These are phyloP conservation scores for Naganishia liquefaciens DNA, from an alignment of 1,284 basidiomycete species.

Conservation along the genomic window DNA sequence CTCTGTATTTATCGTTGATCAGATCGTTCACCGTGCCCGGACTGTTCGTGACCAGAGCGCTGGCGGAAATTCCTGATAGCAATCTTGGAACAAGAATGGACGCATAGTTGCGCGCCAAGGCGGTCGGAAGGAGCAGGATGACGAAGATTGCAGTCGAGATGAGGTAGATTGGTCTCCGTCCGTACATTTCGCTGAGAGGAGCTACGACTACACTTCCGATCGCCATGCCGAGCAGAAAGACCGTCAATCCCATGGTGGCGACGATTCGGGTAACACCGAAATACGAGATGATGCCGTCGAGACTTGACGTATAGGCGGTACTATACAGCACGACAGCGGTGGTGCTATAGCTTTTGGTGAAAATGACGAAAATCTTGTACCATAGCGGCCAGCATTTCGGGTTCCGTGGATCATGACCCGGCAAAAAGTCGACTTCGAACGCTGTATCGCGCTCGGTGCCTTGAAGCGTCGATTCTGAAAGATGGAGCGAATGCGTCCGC, in stretches of 20 bases:
- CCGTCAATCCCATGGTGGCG: conserved; percentile 63
- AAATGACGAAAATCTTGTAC: conserved; percentile 21
- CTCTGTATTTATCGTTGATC: conserved; percentile 24
- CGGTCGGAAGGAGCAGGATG: conserved; percentile 12
- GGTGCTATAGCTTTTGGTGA: conserved; percentile 24
- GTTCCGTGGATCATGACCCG: conserved; percentile 11
- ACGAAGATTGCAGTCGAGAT: conserved; percentile 54
- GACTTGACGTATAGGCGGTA: conserved; percentile 27
- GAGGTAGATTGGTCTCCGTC: conserved; percentile 56
- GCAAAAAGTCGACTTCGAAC: conserved; percentile 16
- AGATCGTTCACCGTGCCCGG: conserved; percentile 25
- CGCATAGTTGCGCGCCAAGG: conserved; percentile 11
- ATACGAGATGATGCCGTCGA: conserved; percentile 53
- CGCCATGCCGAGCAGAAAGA: conserved; percentile 60
- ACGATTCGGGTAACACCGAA: conserved; percentile 59
- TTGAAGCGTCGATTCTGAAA: conserved; percentile 8
- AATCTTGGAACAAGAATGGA: conserved; percentile 11
- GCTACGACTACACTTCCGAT: conserved; percentile 59
- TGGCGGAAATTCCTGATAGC: conserved; percentile 7
- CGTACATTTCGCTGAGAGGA: conserved; percentile 65
- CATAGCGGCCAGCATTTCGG: conserved; percentile 22
- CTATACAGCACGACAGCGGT: conserved; percentile 29
- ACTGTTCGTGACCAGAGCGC: conserved; percentile 14
- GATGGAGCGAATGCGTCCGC: conserved; percentile 12
- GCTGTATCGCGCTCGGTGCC: conserved; percentile 20